phyloP scores from a whole-genome alignment of 2,329 filamentous ascomycete species.

The Arthrobotrys entomopaga region DNA sequence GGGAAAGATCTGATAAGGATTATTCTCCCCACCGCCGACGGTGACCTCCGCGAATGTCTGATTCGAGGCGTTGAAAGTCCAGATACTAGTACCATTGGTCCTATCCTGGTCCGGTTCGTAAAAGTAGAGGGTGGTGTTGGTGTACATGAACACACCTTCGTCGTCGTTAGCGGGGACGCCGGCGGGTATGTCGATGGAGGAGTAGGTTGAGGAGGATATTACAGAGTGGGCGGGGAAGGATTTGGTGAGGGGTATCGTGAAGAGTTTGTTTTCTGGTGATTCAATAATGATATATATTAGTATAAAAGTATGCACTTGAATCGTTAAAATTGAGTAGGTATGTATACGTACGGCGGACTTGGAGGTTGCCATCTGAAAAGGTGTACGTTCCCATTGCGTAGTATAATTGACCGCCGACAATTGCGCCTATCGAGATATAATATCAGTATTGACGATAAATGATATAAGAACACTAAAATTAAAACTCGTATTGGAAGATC shows the following conservation, averaged over 20 bases:
- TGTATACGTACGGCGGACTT: constrained; percentile 33
- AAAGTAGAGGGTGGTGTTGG: constrained; percentile 51
- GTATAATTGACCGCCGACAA: constrained; percentile 41
- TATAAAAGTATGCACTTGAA: neutral
- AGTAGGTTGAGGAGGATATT: constrained; percentile 21
- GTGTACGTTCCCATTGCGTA: constrained; percentile 43
- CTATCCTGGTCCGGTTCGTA: constrained; percentile 30
- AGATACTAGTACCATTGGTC: constrained; percentile 26
- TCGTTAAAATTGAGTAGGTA: too few species aligned
- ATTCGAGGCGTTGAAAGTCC: constrained; percentile 40
- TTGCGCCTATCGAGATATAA: constrained; percentile 16
- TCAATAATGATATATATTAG: neutral
- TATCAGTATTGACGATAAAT: neutral
- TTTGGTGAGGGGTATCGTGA: constrained; percentile 28
- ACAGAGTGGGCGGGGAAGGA: constrained; percentile 30
- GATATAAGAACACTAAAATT: neutral
- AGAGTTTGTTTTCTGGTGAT: constrained; percentile 36
- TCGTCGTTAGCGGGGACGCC: constrained; percentile 30
- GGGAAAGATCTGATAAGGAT: constrained; percentile 23
- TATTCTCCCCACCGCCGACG: constrained; percentile 30
- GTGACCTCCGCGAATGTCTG: constrained; percentile 24
- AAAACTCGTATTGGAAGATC: neutral
- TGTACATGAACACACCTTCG: constrained; percentile 36
- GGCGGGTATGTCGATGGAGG: constrained; percentile 26
- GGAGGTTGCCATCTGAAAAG: constrained; percentile 38